Base-by-base conservation (phyloP, 2,329 filamentous ascomycete genomes). In the Sodiomyces alkalinus region DNA sequence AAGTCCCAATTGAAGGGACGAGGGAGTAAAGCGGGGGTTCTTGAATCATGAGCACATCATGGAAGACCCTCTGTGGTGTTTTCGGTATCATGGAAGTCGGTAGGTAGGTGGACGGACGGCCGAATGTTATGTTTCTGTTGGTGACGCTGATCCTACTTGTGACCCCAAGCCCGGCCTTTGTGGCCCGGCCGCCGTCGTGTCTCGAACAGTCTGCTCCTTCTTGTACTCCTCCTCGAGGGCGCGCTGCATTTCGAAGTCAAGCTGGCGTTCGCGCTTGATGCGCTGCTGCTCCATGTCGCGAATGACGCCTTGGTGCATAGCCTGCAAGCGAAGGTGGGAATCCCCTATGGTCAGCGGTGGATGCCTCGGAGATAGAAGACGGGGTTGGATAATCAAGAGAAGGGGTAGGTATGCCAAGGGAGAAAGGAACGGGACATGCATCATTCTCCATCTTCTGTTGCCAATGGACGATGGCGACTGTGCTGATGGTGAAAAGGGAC, bases 261-360 rank as follows among this genome's bases (percentile, higher is more conserved):
- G 71, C 51, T 92, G 81, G 33, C 90, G 76, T 52, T 98, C 90
- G 40, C 72, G 69, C 58, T 94, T 94, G 39, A 94, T 51, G 25
- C 80, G 74, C 50, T 93, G 86, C 47, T 92, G 83, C 48, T 96
- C 87, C 64, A 94, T 80, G 47, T 98, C 90, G 38, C 87, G 80
- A 39, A 96, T 62, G 22, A 98, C 90, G 24, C 90, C 90, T 40
- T 79, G 72, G 47, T 98, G 90, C 90, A 98, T 98, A 32, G 82
- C 80, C 90, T 87, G 37, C 19, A n/a, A 32, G n/a, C n/a, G n/a
- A n/a, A n/a, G n/a, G n/a, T 11, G 13, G n/a, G 10, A 2, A n/a
- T 7, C 22, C 9, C n/a, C n/a, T n/a, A n/a, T n/a, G n/a, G n/a
- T n/a, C n/a, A n/a, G n/a, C n/a, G 21, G 23, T 17, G 14, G 23